Evolutionary conservation across 257 asterid genomes (phyloP), one percentile per base, ranked within the genome.

Genomic region (Nicotiana sylvestris): DNA sequence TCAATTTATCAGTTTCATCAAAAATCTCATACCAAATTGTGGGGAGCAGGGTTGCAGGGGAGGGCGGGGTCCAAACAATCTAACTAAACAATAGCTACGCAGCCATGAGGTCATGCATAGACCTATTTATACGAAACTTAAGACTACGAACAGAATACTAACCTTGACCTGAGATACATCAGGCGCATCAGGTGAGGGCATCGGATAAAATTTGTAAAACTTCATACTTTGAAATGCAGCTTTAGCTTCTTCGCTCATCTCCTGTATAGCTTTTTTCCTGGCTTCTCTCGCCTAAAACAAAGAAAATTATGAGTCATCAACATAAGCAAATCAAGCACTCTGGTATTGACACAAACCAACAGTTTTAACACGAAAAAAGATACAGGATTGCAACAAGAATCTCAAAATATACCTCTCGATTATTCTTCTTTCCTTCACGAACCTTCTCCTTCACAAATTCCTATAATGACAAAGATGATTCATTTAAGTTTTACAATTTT

Each of bases 141-240:
- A 49, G 80, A 51, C 39, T 27, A 15, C n/a, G 60, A 33, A 9
- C n/a, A 64, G 43, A 37, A 74, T n/a, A 81, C 77, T 89, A 84
- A 92, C 98, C 98, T 92, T 94, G 82, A 91, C 94, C 35, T 53
- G 30, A n/a, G 98, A 91, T 84, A 94, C 93, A 84, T 94, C 97
- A 43, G 98, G 98, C 18, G 95, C 83, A 65, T 90, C 93, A 2
- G 98, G 87, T 21, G 96, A 74, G 55, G 96, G 10, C 81, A 89
- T 95, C 1, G 98, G 99, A 90, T 96, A 96, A 87, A 93, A 96
- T 84, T 96, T 96, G 88, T 88, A 88, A 83, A 94, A 91, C 61
- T 69, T 87, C 94, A 94, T 94, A 80, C 85, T 89, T 81, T 93
- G 87, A 85, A 90, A 90, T 27, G 98, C 98, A 82, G 89, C 84